Evolutionary conservation across 305 asterid species (phyloP).

Genomic region (Caryopteris hybrid): DNA sequence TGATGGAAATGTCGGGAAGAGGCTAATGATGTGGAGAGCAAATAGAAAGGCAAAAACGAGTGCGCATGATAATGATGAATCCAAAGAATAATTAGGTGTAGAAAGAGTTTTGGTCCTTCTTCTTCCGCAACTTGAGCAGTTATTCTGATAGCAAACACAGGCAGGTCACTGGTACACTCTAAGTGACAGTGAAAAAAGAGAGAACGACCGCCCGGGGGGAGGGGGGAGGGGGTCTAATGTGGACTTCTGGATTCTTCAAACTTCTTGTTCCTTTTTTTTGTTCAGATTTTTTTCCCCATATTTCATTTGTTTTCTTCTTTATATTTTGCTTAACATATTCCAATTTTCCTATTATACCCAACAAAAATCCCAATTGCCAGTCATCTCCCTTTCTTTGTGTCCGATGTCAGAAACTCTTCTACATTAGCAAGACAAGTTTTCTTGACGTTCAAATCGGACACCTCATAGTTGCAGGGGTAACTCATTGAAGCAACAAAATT

Average conservation of each 20-base stretch:
- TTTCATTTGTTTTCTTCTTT: background rate
- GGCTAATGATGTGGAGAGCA: background rate
- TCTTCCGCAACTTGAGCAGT: background rate
- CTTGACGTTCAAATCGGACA: background rate
- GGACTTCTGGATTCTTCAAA: background rate
- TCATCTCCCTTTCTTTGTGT: background rate
- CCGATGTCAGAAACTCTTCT: background rate
- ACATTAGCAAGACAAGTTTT: background rate
- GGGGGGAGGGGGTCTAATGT: too few relatives aligned
- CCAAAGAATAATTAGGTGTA: background rate
- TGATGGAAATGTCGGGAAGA: background rate
- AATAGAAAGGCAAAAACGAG: background rate
- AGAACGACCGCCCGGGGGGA: background rate
- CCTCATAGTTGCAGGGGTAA: background rate
- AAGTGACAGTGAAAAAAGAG: background rate
- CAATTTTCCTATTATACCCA: background rate
- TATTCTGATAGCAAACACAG: background rate
- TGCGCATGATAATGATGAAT: background rate
- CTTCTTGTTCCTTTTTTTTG: background rate
- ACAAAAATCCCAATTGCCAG: too few relatives aligned
- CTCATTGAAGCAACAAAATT: background rate
- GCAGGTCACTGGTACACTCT: background rate
- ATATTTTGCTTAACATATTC: background rate
- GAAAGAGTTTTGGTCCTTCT: background rate
- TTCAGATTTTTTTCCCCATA: background rate